phyloP scores from a whole-genome alignment of 352 stramenopile species.

The Globisporangium apiculatum region DNA sequence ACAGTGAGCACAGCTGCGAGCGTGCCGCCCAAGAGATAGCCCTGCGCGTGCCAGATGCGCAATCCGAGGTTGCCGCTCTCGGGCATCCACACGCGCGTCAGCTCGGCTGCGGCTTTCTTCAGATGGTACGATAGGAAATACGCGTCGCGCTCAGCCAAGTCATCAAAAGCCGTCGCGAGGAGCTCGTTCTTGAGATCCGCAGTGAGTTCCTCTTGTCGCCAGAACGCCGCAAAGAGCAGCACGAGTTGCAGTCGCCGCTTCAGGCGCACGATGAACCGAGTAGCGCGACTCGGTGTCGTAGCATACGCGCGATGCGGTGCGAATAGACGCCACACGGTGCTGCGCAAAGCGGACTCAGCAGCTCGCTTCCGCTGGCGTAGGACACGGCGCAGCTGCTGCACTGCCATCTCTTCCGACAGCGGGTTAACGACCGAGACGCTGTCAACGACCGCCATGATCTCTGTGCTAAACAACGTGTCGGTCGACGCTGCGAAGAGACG shows the following conservation, averaged over 20 bases:
- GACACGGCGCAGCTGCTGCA: constrained; percentile 11
- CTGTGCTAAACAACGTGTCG: not conserved
- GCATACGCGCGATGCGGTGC: constrained; percentile 2
- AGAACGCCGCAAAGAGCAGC: constrained; percentile 40
- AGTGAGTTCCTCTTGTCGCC: constrained; percentile 44
- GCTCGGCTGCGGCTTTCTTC: constrained; percentile 30
- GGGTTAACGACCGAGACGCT: constrained; percentile 10
- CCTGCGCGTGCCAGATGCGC: constrained; percentile 34
- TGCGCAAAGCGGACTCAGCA: not conserved
- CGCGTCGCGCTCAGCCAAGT: constrained; percentile 20
- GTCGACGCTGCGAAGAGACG: not conserved
- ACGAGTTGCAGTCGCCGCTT: constrained; percentile 14
- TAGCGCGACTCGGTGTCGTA: not conserved
- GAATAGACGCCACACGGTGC: not conserved
- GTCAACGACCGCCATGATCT: constrained; percentile 6
- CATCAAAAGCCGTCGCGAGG: constrained; percentile 28
- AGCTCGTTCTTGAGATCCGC: constrained; percentile 33
- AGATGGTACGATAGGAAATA: constrained; percentile 38
- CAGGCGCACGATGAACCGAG: not conserved
- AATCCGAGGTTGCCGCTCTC: constrained; percentile 47
- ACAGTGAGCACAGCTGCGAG: constrained; percentile 14
- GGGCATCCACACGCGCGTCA: constrained; percentile 54
- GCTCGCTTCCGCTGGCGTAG: constrained; percentile 7
- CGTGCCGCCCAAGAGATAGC: constrained; percentile 29
- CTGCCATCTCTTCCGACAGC: constrained; percentile 20